phyloP scores from a whole-genome alignment of 78 protist genomes.

The Capsaspora owczarzaki region DNA sequence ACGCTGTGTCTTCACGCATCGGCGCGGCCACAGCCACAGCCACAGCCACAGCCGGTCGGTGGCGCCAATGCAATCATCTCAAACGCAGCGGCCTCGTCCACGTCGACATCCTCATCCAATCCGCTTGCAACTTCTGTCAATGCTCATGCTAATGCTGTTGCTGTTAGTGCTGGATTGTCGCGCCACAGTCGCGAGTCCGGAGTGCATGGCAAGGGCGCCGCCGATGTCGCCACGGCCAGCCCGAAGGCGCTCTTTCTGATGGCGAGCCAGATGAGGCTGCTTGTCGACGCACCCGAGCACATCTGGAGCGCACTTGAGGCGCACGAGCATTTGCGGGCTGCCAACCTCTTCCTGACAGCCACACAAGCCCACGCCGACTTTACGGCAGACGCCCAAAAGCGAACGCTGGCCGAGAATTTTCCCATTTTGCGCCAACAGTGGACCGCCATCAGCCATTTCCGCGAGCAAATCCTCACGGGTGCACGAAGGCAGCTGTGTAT shows the following conservation, averaged over 20 bases:
- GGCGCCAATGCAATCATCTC: too few relatives aligned
- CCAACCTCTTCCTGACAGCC: background rate
- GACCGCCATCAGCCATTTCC: background rate
- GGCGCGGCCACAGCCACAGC: too few relatives aligned
- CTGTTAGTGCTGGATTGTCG: too few relatives aligned
- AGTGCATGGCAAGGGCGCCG: background rate
- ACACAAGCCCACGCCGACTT: background rate
- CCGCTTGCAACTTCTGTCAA: too few relatives aligned
- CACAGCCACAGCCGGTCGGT: too few relatives aligned
- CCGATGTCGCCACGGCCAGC: background rate
- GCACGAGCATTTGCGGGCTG: background rate
- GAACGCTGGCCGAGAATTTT: background rate
- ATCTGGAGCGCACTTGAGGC: background rate
- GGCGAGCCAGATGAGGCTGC: background rate
- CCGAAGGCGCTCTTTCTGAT: background rate
- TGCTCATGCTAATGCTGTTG: too few relatives aligned
- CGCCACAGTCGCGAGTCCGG: too few relatives aligned
- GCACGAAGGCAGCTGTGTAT: background rate
- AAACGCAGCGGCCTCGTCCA: too few relatives aligned
- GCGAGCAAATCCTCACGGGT: background rate
- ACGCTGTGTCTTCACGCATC: background rate
- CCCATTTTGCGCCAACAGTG: background rate
- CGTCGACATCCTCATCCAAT: too few relatives aligned
- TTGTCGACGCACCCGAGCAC: background rate
- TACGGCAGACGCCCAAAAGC: background rate